Percentiles rank a stretch among this genome's conserved stretches.
phyloP scores from a whole-genome alignment of 345 rosid genomes.

The Gynandropsis gynandra region DNA sequence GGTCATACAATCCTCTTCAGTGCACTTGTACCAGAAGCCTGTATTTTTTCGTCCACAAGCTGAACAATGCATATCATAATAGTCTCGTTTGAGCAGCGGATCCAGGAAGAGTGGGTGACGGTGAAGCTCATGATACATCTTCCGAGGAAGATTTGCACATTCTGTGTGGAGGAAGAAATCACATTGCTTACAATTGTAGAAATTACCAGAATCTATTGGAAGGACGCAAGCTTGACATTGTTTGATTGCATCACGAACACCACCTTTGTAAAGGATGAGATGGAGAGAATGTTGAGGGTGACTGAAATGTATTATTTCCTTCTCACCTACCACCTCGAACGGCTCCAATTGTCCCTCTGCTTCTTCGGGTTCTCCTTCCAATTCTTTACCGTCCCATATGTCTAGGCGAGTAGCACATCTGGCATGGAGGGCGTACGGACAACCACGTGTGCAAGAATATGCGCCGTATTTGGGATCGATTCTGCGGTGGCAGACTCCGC shows the following conservation, averaged over 20 bases:
- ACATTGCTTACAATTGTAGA: no score
- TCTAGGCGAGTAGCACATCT: constrained; percentile 10
- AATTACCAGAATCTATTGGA: no score
- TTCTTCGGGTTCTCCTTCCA: constrained; percentile 6
- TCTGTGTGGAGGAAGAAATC: no score
- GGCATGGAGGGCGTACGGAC: no score
- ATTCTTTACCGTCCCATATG: neutral
- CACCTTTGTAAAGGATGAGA: neutral
- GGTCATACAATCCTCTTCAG: neutral
- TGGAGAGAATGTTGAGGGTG: neutral
- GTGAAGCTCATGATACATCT: constrained; percentile 11
- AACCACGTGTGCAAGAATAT: no score
- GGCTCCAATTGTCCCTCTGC: neutral
- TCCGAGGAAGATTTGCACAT: no score
- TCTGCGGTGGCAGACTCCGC: no score
- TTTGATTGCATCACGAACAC: neutral
- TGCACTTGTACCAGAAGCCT: neutral
- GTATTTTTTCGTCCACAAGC: neutral
- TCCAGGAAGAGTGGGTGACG: neutral
- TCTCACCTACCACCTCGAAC: neutral
- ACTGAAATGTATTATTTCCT: no score
- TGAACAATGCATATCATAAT: neutral
- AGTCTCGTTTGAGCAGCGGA: neutral
- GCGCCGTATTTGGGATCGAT: no score
- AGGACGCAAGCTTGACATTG: no score